Evolutionary conservation across 768 basidiomycete genomes (phyloP).

Genomic region (Kondoa malvinella): DNA sequence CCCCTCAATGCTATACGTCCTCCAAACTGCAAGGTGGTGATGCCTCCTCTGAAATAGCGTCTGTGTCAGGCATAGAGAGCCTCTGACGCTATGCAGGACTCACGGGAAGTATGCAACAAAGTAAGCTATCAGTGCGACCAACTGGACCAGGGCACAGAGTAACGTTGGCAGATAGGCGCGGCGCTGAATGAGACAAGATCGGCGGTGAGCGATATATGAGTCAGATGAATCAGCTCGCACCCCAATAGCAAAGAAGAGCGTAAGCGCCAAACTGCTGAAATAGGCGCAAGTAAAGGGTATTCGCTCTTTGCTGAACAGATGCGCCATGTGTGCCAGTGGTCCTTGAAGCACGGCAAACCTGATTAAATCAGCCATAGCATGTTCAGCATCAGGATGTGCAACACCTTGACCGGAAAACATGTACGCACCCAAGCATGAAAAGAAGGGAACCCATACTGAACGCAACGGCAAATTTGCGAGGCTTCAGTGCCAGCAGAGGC

Average conservation of each 20-base stretch:
- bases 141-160: constrained; percentile 62
- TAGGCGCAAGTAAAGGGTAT: constrained; percentile 49
- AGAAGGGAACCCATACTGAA: constrained; percentile 34
- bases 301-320: constrained; percentile 36
- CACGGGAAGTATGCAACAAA: constrained; percentile 92
- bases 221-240: constrained; percentile 38
- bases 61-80: constrained; percentile 27
- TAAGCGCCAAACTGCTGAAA: constrained; percentile 62
- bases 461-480: constrained; percentile 76
- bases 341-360: constrained; percentile 41
- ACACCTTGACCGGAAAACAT: too few species aligned
- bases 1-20: constrained; percentile 65
- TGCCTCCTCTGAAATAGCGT: constrained; percentile 26
- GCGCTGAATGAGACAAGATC: constrained; percentile 36
- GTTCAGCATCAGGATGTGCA: too few species aligned
- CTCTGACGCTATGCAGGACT: constrained; percentile 34
- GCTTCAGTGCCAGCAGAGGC: constrained; percentile 53
- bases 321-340: constrained; percentile 79
- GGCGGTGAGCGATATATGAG: not conserved
- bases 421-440: constrained; percentile 83
- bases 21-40: constrained; percentile 59
- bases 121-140: constrained; percentile 70
- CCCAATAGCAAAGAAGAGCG: constrained; percentile 78
- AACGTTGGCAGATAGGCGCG: constrained; percentile 76
- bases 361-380: too few species aligned